Base-by-base conservation (phyloP, 2,329 filamentous ascomycete species). In the Aspergillus amoenus region DNA sequence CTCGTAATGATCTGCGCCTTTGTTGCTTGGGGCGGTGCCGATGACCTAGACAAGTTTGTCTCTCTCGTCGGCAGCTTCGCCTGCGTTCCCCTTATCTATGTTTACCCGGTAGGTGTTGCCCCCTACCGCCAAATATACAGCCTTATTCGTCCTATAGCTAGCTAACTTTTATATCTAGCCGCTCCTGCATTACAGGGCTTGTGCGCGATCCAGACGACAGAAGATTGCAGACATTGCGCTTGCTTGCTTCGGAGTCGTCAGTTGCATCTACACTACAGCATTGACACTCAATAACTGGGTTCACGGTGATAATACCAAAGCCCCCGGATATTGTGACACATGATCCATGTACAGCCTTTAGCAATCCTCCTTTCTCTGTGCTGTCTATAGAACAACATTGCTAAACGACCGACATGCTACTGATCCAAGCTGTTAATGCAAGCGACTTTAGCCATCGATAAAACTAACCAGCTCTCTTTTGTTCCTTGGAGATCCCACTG, bases 21-120 rank as follows among this genome's bases (percentile, higher is more conserved):
- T 57, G 89, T 99, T 63, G 93, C 93, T 2, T 99, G 92, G 91
- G 87, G 88, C 44, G 94, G 94, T 60, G 93, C 94, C 3, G 90
- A 91, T 64, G 88, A 97, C 75, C 79, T 99, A 54, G 94, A 99
- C 79, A 97, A 97, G 76, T 99, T 99, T 73, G 95, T 99, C 32
- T 89, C 92, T 21, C 82, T 99, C 40, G 93, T 99, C 18, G 94
- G 94, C 63, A 96, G 93, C 75, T 99, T 99, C 80, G 94, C 94
- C 60, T 99, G 94, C 72, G 94, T 99, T 66, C 94, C 94, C 44
- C 80, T 99, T 57, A 94, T 97, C 60, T 97, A 95, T 70, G 95
- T 99, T 53, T 99, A 99, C 72, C 95, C 94, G 63, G 93, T 97
- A 83, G 91, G 85, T 40, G 22, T 17, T 39, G 27, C 15, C 24